Base-by-base conservation (phyloP, 31 red algal species). In the Pterothamnion heteromorphum region DNA sequence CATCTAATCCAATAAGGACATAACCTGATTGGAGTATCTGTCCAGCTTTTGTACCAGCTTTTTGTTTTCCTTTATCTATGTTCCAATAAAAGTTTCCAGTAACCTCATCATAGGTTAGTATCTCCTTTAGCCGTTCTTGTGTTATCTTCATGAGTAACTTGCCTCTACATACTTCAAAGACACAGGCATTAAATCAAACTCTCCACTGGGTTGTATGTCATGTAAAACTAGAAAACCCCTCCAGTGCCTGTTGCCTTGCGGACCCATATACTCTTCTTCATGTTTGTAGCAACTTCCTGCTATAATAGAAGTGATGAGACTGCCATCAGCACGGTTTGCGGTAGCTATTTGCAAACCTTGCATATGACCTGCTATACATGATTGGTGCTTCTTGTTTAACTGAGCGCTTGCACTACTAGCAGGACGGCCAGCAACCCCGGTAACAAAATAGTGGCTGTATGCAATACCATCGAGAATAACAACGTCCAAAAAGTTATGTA, bases 401-500 rank as follows among this genome's bases (percentile, higher is more conserved):
- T 32, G 72, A 28, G 72, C 72, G 28, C 72, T 78, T 78, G 72
- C 72, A 33, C 72, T 78, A 33, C 72, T 78, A 33, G 31, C 72
- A 78, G 72, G 72, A 78, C 72, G 72, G 31, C 72, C 72, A 28
- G 31, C 31, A 33, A 78, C 72, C 28, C 72, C 72, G 31, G 72
- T 32, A 33, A 33, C 31, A 33, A 78, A 78, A 33, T 78, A 78
- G 72, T 78, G 72, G 72, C 72, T 78, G 72, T 78, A 78, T 78
- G 72, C 72, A 32, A 78, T 33, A 33, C 72, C 72, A 33, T 78
- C 72, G 26, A 78, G 26, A 28, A 78, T 33, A 28, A 32, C 72
- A 78, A 78, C 72, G 28, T 78, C 28, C 72, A 78, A 33, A 33
- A 78, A 78, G 72, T 28, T 28, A 32, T 32, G 26, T 33, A 78